Base-by-base conservation (phyloP, 768 basidiomycete genomes). In the Leccinum truebloodii region DNA sequence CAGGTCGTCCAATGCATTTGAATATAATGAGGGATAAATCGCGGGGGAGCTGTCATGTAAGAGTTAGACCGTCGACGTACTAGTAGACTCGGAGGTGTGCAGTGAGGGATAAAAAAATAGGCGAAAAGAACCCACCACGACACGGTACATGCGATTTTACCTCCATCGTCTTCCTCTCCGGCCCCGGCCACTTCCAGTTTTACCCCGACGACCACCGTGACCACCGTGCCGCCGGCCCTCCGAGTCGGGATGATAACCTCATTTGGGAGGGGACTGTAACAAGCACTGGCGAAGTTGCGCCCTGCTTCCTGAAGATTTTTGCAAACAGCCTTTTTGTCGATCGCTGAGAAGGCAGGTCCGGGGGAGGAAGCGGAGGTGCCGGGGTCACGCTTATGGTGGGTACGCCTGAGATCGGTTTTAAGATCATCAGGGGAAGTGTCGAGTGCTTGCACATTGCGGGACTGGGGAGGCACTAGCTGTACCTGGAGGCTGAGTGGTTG, bases 401-500 rank as follows among this genome's bases (percentile, higher is more conserved):
- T 67, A 35, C 75, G 67, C 30, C 28, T 62, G 57, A 72, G 70
- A 58, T 73, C 74, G 1, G 67, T 67, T 61, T 16, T 5, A 28
- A 68, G 53, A 30, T 75, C 66, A 6, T 77, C 72, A 20, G 72
- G 59, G 0, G 77, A 70, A 44, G 71, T 63, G 60, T 86, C 83
- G 53, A 80, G 68, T 26, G 84, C 81, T 58, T 81, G 79, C 20
- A 80, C 77, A 62, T 70, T 26, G 73, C 79, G 59, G 77, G 85
- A 56, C 76, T 76, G 63, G 76, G 81, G 44, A 6, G 92, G 91
- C 1, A 96, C 89, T 44, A 97, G 87, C 73, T 97, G 95, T 12
- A 97, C 87, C 67, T 97, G 95, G 1, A 96, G 80, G 71, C 95
- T 95, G 50, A 95, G 79, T 1, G 94, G 90, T 64, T 95, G 92